Evolutionary conservation across 208 protist species (phyloP), one percentile per base, ranked within the genome.

Genomic region (Blechomonas ayalai): DNA sequence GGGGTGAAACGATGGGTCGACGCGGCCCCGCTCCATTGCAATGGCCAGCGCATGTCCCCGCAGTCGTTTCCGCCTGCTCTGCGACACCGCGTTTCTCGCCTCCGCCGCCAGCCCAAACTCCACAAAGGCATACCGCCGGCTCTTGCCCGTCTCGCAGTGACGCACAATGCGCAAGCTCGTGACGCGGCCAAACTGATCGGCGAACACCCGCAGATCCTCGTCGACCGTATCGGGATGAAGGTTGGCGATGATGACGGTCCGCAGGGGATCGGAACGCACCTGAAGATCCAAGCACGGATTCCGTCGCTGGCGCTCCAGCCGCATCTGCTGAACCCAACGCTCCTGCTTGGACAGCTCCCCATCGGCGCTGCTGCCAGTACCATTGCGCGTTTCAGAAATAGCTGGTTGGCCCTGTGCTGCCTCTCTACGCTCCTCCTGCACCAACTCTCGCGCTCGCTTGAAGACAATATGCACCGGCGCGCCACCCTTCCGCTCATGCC

Each of bases 111-210:
- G 60, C 15, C 72, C 67, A 50, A 78, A 90, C 64, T 93, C 67
- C 8, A 90, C 73, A 68, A 93, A 93, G 19, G 63, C 81, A 55
- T 93, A 93, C 35, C 71, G 58, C 9, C 81, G 62, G 35, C 75
- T 85, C 36, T 65, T 69, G 9, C 78, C 76, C 0, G 66, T 78
- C 27, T 68, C 65, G 44, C 42, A 38, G 49, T 75, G 32, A 12
- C 77, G 68, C 15, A 93, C 69, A 18, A 93, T 59, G 29, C 75
- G 81, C 28, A 78, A 64, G 18, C 49, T 53, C 41, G 73, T 34
- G 4, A 93, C 84, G 18, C 76, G 74, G 35, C 84, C 84, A 48
- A 93, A 85, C 70, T 88, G 81, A 53, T 93, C 78, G 5, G 78
- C 67, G 50, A 90, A 93, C 23, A 64, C 31, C 4, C 76, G 84